A percentile compares a stretch with the other conserved stretches of the same genome.
Conservation (phyloP, 495 filamentous ascomycete genomes). For the Aspergillus sclerotiicarbonarius region DNA sequence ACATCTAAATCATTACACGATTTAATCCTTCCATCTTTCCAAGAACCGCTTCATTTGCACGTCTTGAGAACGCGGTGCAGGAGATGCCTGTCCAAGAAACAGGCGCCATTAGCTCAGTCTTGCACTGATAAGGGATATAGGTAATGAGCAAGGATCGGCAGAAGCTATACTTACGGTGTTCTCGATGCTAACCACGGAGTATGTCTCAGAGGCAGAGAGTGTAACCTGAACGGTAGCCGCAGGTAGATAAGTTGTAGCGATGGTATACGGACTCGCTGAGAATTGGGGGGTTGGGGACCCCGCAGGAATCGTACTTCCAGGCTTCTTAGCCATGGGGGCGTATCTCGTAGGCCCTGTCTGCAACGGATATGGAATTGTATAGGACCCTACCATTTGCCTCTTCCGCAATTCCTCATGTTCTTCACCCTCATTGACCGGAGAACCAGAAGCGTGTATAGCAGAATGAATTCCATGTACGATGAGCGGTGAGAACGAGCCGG, state of each 20-base stretch:
- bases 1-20: background rate
- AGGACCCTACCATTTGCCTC: slow-evolving; percentile 32
- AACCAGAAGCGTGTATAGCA: background rate
- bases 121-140: background rate
- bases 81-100: slow-evolving; percentile 31
- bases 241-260: slow-evolving; percentile 58
- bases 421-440: slow-evolving; percentile 9
- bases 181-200: slow-evolving; percentile 52
- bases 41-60: slow-evolving; percentile 34
- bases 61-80: slow-evolving; percentile 32
- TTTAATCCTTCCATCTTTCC: slow-evolving; percentile 35
- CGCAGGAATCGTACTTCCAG: slow-evolving; percentile 64
- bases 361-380: slow-evolving; percentile 56
- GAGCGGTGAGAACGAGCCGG: slow-evolving; percentile 54
- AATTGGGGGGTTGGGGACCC: slow-evolving; percentile 52
- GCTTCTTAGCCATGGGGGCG: slow-evolving; percentile 70
- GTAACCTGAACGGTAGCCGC: slow-evolving; percentile 58
- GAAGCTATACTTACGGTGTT: slow-evolving; percentile 57
- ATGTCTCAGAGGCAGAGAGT: slow-evolving; percentile 57
- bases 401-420: slow-evolving; percentile 31
- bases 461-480: slow-evolving; percentile 40
- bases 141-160: background rate
- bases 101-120: background rate
- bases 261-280: slow-evolving; percentile 59
- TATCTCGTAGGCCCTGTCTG: slow-evolving; percentile 66